Evolutionary conservation across 1,284 basidiomycete species (phyloP), one percentile per base, ranked within the genome.

Genomic region (Cutaneotrichosporon spelunceum): DNA sequence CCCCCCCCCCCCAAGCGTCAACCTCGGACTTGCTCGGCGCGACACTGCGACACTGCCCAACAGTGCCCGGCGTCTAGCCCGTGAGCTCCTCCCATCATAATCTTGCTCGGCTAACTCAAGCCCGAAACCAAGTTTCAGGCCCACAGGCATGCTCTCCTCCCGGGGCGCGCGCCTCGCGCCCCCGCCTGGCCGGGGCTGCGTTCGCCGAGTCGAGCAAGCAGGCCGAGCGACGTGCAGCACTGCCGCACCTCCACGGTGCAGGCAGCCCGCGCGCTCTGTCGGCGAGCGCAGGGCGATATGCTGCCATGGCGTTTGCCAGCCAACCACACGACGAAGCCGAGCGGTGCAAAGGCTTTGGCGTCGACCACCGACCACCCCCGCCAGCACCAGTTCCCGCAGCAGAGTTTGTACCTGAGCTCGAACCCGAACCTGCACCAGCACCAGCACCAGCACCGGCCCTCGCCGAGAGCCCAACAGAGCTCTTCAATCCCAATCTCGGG

Each of bases 141-240:
- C 30, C 8, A 33, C 30, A 33, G 39, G 33, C 59, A 70, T 73
- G 72, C 66, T 73, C 26, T 57, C 64, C 13, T 58, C 66, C 33
- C 67, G 67, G 61, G 69, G 66, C 30, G 60, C 56, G 55, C 61
- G 55, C 27, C 27, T 55, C 24, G 61, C 61, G 50, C n/a, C 53
- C 53, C 57, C 53, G 57, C 57, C 57, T 63, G 48, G 26, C 39
- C 57, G 21, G 34, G 39, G 57, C 61, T 21, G 64, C 63, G n/a
- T 63, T 67, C 16, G 70, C 72, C 36, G 72, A 73, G 66, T 72
- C 70, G 34, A 72, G 70, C 27, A 65, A 65, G 29, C 72, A 72
- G 64, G 72, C 70, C 11, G 62, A 62, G 58, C 57, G 53, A 4
- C 65, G 65, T 29, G 57, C 53, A 26, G 36, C 39, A 6, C 13